These are phyloP conservation scores for Gaultheria prostrata DNA, from an alignment of 148 eudicot genomes.

Conservation along the genomic window DNA sequence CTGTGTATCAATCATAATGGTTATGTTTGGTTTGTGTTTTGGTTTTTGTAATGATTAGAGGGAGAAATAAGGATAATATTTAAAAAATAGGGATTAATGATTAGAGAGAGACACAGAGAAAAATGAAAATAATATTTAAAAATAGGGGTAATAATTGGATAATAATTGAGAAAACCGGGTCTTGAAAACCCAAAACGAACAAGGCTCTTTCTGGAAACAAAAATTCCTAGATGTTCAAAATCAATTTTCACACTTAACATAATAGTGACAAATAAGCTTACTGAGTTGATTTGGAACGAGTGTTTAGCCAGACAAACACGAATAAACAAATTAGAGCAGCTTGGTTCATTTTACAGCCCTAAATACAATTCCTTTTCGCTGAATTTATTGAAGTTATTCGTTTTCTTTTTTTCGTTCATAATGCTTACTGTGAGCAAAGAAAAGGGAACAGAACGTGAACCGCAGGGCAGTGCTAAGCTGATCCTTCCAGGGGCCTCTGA, in stretches of 20 bases:
- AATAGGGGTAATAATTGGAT: no score
- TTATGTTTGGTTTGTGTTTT: no score
- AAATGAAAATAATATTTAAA: no score
- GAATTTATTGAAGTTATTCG: not conserved
- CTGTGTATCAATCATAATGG: no score
- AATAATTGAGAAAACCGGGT: no score
- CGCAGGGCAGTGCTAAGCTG: constrained; percentile 30
- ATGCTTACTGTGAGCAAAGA: constrained; percentile 43
- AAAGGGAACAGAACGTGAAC: constrained; percentile 36
- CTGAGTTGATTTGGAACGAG: not conserved
- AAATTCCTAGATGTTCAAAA: no score
- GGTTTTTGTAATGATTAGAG: no score
- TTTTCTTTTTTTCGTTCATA: not conserved
- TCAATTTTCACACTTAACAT: not conserved
- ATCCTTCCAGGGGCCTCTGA: constrained; percentile 28
- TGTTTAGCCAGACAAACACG: not conserved
- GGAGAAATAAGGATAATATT: no score
- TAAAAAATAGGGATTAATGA: no score
- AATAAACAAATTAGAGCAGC: not conserved
- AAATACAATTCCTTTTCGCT: not conserved
- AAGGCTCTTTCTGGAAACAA: no score
- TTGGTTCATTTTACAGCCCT: not conserved
- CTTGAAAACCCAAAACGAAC: no score
- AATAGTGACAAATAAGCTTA: not conserved
- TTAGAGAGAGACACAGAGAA: no score